A percentile compares a stretch with the other conserved stretches of the same genome.
These are phyloP conservation scores for Pseudocercospora vitis DNA, from an alignment of 2,329 filamentous ascomycete species.

Conservation along the genomic window DNA sequence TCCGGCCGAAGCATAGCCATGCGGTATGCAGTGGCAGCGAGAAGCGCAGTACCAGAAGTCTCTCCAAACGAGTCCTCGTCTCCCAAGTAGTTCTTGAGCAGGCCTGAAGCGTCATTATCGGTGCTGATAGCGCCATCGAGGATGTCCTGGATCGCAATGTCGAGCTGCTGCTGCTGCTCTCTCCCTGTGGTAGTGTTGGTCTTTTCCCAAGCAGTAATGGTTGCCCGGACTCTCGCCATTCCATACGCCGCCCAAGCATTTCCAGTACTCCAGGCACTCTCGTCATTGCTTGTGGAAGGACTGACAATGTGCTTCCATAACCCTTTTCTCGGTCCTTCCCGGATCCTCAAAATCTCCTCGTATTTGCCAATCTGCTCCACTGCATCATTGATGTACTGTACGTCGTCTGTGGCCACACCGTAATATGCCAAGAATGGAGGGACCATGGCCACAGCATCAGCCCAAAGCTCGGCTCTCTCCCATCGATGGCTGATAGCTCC, in stretches of 20 bases:
- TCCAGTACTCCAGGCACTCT: constrained; percentile 49
- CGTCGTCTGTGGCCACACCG: constrained; percentile 43
- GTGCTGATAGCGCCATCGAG: constrained; percentile 39
- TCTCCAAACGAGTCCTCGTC: constrained; percentile 47
- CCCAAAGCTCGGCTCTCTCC: constrained; percentile 48
- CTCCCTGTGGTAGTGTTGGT: constrained; percentile 24
- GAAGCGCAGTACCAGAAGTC: constrained; percentile 49
- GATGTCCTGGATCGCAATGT: constrained; percentile 40
- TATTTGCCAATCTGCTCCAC: constrained; percentile 46
- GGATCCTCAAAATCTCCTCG: constrained; percentile 40
- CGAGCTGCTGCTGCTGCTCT: constrained; percentile 33
- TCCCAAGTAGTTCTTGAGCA: constrained; percentile 50
- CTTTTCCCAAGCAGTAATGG: constrained; percentile 39
- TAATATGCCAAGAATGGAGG: constrained; percentile 53
- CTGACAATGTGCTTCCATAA: constrained; percentile 52
- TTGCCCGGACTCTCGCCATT: constrained; percentile 50
- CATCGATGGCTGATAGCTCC: constrained; percentile 52
- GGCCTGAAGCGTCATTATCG: constrained; percentile 40
- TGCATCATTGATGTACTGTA: constrained; percentile 39
- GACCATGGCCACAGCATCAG: constrained; percentile 53
- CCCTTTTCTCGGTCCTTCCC: constrained; percentile 29
- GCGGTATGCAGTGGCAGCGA: constrained; percentile 49
- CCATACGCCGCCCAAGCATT: constrained; percentile 53
- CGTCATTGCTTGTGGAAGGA: constrained; percentile 38
- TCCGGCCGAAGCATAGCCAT: constrained; percentile 46